These are phyloP conservation scores for Rhodomyrtus tomentosa DNA, from an alignment of 345 rosid species.

Conservation along the genomic window DNA sequence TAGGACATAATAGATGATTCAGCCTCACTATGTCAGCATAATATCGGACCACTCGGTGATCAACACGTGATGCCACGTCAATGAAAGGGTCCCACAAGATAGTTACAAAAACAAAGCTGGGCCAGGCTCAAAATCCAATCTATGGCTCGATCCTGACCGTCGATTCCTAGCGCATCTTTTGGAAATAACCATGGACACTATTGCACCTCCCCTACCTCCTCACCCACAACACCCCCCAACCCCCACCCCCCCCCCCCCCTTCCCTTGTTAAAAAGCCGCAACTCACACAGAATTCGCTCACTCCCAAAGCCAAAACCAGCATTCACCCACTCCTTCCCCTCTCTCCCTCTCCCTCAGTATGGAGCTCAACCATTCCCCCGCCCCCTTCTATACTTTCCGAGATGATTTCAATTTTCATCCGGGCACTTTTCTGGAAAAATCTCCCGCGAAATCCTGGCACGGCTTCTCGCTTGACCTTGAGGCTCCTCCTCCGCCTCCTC, in stretches of 20 bases:
- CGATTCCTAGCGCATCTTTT: not conserved
- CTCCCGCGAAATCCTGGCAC: not conserved
- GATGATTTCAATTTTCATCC: conserved; percentile 25
- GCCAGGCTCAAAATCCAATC: not conserved
- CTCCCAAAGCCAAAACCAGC: not conserved
- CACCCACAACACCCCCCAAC: too few relatives aligned
- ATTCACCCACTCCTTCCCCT: not conserved
- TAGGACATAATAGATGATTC: too few relatives aligned
- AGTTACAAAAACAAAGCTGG: not conserved
- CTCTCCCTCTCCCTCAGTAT: conserved; percentile 6
- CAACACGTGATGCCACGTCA: not conserved
- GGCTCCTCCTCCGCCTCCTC: not conserved
- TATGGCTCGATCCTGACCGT: not conserved
- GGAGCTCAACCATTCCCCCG: conserved; percentile 20
- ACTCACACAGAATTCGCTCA: not conserved
- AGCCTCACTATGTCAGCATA: not conserved
- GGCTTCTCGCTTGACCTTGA: not conserved
- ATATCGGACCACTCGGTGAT: not conserved
- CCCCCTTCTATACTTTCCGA: conserved; percentile 5
- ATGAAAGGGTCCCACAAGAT: not conserved
- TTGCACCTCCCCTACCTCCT: not conserved
- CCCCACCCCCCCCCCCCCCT: not conserved
- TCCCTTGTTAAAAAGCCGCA: not conserved
- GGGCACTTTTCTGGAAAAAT: conserved; percentile 12
- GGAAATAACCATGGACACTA: not conserved